phyloP scores from a whole-genome alignment of 306 rosid species.

The Calophaca sinica region DNA sequence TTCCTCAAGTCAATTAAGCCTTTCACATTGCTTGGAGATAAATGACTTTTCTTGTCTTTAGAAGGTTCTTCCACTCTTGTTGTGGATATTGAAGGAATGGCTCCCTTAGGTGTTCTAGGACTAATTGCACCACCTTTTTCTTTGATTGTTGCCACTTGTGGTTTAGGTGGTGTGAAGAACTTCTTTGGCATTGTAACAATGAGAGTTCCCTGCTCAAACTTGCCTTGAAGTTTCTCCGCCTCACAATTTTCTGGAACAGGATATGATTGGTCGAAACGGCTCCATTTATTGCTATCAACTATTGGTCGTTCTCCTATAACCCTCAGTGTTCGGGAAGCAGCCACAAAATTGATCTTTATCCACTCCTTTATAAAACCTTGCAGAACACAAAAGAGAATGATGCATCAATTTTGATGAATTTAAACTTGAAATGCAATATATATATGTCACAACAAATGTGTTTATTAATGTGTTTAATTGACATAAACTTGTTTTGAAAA shows the following conservation, averaged over 20 bases:
- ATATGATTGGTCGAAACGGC: conserved; percentile 52
- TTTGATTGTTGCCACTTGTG: conserved; percentile 31
- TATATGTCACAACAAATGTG: not conserved
- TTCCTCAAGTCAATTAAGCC: conserved; percentile 31
- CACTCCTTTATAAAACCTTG: conserved; percentile 66
- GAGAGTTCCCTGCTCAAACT: conserved; percentile 51
- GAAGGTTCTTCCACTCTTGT: conserved; percentile 19
- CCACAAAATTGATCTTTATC: conserved; percentile 45
- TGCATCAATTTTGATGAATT: not conserved
- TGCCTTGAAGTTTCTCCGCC: conserved; percentile 45
- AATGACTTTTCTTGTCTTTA: conserved; percentile 25
- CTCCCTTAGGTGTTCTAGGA: conserved; percentile 23
- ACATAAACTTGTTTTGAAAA: not conserved
- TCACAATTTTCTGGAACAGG: conserved; percentile 50
- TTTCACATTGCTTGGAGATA: conserved; percentile 15
- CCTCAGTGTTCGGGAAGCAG: not conserved
- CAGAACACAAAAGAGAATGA: not conserved
- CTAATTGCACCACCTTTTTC: conserved; percentile 8
- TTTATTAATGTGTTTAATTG: not conserved
- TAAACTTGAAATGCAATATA: not conserved
- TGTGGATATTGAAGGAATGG: conserved; percentile 45
- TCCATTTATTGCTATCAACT: conserved; percentile 45
- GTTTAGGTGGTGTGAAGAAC: conserved; percentile 18
- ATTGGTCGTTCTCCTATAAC: conserved; percentile 57
- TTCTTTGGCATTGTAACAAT: conserved; percentile 63